Conservation (phyloP, 2,329 filamentous ascomycete species). For the Dothiorella sarmentorum region DNA sequence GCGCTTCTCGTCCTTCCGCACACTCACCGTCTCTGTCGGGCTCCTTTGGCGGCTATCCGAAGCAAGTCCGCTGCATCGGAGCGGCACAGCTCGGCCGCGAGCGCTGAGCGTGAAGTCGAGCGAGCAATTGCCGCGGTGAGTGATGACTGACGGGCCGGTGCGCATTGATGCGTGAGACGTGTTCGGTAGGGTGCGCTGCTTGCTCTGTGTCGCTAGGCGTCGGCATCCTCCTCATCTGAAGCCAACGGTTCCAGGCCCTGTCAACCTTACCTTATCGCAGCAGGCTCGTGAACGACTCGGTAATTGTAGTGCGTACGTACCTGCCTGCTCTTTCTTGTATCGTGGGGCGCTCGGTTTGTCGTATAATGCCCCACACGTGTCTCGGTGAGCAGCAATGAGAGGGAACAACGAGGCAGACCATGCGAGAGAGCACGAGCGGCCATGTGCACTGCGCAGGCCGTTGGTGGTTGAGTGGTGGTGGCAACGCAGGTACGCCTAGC, state of each 20-base stretch:
- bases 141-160: background rate
- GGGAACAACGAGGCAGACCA: background rate
- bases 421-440: background rate
- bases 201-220: background rate
- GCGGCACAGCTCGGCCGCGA: slow-evolving; percentile 1
- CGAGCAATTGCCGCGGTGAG: background rate
- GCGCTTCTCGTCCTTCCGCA: background rate
- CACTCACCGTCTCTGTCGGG: background rate
- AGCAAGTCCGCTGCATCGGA: background rate
- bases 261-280: background rate
- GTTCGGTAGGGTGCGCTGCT: background rate
- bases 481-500: background rate
- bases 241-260: slow-evolving; percentile 3
- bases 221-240: slow-evolving; percentile 11
- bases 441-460: background rate
- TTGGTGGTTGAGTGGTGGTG: background rate
- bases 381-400: background rate
- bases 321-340: background rate
- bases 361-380: slow-evolving; percentile 8
- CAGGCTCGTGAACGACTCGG: background rate
- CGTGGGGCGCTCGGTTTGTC: background rate
- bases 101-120: background rate
- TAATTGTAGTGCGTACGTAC: background rate
- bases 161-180: background rate
- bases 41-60: slow-evolving; percentile 4